phyloP scores from a whole-genome alignment of 1,284 basidiomycete species.

The Cutaneotrichosporon sp. region DNA sequence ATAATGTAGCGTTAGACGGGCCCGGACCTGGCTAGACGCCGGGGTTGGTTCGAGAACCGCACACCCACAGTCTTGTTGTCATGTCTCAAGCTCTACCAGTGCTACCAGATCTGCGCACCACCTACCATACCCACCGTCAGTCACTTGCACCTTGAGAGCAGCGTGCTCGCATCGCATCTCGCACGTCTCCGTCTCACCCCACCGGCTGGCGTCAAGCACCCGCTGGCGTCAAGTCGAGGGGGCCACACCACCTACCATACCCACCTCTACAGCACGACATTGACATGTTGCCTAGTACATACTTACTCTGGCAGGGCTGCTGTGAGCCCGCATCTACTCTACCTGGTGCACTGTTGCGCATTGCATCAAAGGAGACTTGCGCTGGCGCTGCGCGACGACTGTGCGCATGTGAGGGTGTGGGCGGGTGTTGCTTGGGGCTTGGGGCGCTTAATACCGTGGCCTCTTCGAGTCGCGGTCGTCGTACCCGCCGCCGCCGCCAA shows the following conservation, averaged over 20 bases:
- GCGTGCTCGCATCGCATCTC: neutral
- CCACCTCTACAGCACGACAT: slow-evolving; percentile 4
- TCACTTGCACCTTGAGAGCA: too few relatives aligned
- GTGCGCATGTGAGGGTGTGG: too few relatives aligned
- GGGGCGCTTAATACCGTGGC: slow-evolving; percentile 67
- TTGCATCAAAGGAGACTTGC: too few relatives aligned
- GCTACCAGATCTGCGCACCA: too few relatives aligned
- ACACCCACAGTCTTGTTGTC: too few relatives aligned
- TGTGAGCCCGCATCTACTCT: too few relatives aligned
- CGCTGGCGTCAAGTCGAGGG: neutral
- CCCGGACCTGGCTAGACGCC: too few relatives aligned
- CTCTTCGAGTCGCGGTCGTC: slow-evolving; percentile 79
- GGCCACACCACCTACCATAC: slow-evolving; percentile 8
- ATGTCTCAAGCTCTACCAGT: too few relatives aligned
- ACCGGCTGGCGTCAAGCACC: neutral
- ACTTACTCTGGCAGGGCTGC: slow-evolving; percentile 9
- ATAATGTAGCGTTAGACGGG: neutral
- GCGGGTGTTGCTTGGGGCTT: neutral
- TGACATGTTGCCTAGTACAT: slow-evolving; percentile 10
- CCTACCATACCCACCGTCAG: slow-evolving; percentile 18
- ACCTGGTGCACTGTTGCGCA: too few relatives aligned
- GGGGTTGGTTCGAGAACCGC: too few relatives aligned
- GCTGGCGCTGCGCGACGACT: too few relatives aligned
- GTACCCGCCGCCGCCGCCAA: slow-evolving; percentile 69
- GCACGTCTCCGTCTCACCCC: neutral